Percentiles rank a stretch among this genome's conserved stretches.
Conservation (phyloP, 192 early-diverging fungal species). For the Diversispora eburnea region DNA sequence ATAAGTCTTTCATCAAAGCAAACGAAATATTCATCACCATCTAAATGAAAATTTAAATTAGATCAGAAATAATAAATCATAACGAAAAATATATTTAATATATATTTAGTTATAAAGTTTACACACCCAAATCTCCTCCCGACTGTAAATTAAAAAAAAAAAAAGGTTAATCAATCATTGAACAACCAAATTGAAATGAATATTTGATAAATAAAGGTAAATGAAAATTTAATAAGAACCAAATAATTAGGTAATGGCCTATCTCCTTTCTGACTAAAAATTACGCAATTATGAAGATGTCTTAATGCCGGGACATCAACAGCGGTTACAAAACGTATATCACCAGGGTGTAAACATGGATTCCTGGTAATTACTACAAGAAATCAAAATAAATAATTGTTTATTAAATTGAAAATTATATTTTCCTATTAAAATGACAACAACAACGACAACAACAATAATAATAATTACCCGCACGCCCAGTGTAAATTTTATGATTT, state of each 20-base stretch:
- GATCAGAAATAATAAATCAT: background rate
- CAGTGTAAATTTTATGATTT: background rate
- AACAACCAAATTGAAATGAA: background rate
- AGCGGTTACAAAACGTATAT: slow-evolving; percentile 49
- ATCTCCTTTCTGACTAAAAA: slow-evolving; percentile 64
- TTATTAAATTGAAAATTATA: background rate
- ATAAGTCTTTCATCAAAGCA: slow-evolving; percentile 51
- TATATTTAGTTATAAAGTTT: background rate
- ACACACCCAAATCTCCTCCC: slow-evolving; percentile 14
- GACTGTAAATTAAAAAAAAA: background rate
- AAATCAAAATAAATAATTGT: background rate
- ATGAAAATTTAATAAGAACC: slow-evolving; percentile 71
- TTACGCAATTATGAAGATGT: slow-evolving; percentile 63
- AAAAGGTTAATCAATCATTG: background rate
- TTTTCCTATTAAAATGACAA: background rate
- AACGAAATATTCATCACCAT: slow-evolving; percentile 27
- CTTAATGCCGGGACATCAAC: slow-evolving; percentile 46
- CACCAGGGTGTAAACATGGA: slow-evolving; percentile 66
- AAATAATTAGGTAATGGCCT: slow-evolving; percentile 67
- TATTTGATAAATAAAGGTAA: slow-evolving; percentile 21
- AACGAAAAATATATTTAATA: background rate
- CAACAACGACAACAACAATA: background rate
- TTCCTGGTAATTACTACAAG: slow-evolving; percentile 43
- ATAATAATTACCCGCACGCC: background rate
- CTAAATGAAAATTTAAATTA: background rate